Conservation (phyloP, 2,329 filamentous ascomycete genomes). For the Sordariomycetes sp. region DNA sequence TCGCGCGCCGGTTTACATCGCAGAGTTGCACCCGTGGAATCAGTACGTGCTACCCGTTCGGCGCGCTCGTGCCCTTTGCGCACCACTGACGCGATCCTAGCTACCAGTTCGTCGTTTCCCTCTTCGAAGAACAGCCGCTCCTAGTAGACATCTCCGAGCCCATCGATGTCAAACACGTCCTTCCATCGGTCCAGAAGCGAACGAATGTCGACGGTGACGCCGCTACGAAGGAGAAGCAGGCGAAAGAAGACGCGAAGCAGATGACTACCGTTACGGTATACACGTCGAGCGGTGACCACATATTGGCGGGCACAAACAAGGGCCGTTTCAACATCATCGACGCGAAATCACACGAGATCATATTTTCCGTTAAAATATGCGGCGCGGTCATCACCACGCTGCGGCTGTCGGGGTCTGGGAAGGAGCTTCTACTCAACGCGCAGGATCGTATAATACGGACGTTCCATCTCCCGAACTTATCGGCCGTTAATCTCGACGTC, state of each 20-base stretch:
- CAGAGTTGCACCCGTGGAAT: slow-evolving; percentile 84
- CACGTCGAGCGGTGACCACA: slow-evolving; percentile 72
- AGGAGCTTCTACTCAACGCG: slow-evolving; percentile 81
- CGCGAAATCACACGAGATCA: slow-evolving; percentile 63
- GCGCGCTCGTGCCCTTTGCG: slow-evolving; percentile 6
- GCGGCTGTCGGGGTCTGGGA: slow-evolving; percentile 67
- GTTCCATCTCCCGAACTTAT: slow-evolving; percentile 72
- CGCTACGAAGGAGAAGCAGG: slow-evolving; percentile 65
- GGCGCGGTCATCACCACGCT: slow-evolving; percentile 79
- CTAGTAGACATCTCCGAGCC: slow-evolving; percentile 68
- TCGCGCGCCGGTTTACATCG: slow-evolving; percentile 87
- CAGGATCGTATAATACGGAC: slow-evolving; percentile 93
- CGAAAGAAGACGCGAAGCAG: slow-evolving; percentile 85
- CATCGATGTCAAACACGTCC: slow-evolving; percentile 58
- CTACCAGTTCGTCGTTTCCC: slow-evolving; percentile 73
- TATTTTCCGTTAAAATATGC: slow-evolving; percentile 82
- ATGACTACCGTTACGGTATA: slow-evolving; percentile 90
- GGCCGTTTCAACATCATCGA: slow-evolving; percentile 95
- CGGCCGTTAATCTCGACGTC: slow-evolving; percentile 55
- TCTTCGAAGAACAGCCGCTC: slow-evolving; percentile 87
- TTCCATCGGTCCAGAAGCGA: slow-evolving; percentile 74
- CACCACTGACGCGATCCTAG: slow-evolving; percentile 24
- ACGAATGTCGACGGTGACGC: slow-evolving; percentile 57
- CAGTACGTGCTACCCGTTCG: slow-evolving; percentile 42
- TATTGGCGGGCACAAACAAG: slow-evolving; percentile 87